A percentile compares a stretch with the other conserved stretches of the same genome.
phyloP scores from a whole-genome alignment of 2,329 filamentous ascomycete genomes.

The Fusarium sp. region DNA sequence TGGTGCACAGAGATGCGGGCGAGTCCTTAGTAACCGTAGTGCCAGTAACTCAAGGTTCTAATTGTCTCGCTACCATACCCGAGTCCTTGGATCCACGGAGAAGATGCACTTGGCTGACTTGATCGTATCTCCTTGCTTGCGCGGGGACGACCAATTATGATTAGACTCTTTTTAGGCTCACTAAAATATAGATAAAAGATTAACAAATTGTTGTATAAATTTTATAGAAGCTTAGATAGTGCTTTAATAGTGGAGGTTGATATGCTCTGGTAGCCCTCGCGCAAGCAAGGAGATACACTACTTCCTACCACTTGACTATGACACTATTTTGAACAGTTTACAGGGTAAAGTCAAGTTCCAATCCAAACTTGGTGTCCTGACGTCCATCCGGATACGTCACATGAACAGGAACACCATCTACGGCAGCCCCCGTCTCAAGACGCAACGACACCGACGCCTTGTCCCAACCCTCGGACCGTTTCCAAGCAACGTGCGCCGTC shows the following conservation, averaged over 20 bases:
- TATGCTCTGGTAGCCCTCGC: too few species aligned
- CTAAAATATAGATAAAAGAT: too few species aligned
- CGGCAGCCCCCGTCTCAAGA: neutral
- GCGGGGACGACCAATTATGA: too few species aligned
- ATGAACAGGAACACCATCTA: neutral
- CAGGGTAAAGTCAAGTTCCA: neutral
- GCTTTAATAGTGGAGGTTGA: too few species aligned
- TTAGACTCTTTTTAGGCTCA: too few species aligned
- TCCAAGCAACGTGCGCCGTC: neutral
- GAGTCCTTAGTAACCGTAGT: neutral
- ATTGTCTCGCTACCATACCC: neutral
- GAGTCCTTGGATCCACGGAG: neutral
- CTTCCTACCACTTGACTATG: neutral
- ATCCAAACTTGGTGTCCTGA: neutral
- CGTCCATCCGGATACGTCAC: neutral
- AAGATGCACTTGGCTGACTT: neutral
- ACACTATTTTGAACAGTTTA: neutral
- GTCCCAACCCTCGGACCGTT: neutral
- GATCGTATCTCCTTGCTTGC: neutral
- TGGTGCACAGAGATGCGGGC: too few species aligned
- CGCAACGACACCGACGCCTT: neutral
- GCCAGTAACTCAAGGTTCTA: neutral
- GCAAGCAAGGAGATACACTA: neutral
- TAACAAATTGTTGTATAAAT: too few species aligned
- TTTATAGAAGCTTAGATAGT: too few species aligned